Percentiles rank a stretch among this genome's conserved stretches.
phyloP scores from a whole-genome alignment of 495 filamentous ascomycete genomes.

The Aspergillus asperescens region DNA sequence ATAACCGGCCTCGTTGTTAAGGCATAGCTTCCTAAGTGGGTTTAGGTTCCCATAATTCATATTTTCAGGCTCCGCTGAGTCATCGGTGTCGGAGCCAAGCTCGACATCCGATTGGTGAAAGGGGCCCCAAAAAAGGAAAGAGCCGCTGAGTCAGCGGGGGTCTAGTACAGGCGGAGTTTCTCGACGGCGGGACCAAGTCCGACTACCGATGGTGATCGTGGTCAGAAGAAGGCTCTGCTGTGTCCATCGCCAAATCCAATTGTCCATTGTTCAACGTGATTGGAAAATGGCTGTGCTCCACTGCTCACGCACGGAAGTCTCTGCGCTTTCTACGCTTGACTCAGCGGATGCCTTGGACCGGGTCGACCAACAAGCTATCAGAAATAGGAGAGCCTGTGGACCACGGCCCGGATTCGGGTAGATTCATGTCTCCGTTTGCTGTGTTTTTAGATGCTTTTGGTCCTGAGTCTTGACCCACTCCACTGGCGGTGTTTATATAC shows the following conservation, averaged over 20 bases:
- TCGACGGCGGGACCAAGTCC: not conserved
- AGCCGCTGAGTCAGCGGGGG: not conserved
- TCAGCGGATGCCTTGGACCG: not conserved
- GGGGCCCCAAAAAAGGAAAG: not conserved
- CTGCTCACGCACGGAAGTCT: not conserved
- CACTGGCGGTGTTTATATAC: constrained; percentile 4
- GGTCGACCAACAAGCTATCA: not conserved
- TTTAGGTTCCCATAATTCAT: no score
- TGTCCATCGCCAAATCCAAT: not conserved
- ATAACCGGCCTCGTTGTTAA: no score
- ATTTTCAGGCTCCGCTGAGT: not conserved
- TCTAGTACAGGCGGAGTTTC: not conserved
- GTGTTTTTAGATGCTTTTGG: not conserved
- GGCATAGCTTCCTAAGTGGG: no score
- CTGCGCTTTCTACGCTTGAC: not conserved
- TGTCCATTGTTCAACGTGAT: not conserved
- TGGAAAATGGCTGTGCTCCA: not conserved
- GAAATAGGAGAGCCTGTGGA: constrained; percentile 6
- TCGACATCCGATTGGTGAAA: not conserved
- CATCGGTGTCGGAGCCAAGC: not conserved
- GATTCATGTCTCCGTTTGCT: not conserved
- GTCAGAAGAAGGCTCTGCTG: no score
- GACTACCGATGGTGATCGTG: not conserved
- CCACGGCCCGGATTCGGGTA: not conserved
- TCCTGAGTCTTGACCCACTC: constrained; percentile 3